These are phyloP conservation scores for Cladophialophora carrionii DNA, from an alignment of 2,329 filamentous ascomycete genomes.

Conservation along the genomic window DNA sequence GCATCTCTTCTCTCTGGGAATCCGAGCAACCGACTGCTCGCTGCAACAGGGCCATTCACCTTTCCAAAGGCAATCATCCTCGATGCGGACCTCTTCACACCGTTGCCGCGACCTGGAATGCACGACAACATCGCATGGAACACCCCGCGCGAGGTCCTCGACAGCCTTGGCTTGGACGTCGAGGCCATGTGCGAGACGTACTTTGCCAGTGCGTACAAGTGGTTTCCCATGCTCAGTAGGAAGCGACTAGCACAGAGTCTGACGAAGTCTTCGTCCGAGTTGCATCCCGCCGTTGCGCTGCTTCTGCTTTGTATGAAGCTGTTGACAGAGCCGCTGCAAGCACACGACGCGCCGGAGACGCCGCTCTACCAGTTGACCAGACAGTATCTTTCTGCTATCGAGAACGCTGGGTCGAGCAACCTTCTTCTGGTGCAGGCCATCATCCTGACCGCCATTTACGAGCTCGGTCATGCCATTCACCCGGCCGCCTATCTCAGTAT, in stretches of 20 bases:
- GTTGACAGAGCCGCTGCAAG: not conserved
- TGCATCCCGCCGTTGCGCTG: conserved; percentile 33
- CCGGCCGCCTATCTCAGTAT: conserved; percentile 43
- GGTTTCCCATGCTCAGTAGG: conserved; percentile 31
- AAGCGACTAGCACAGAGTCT: conserved; percentile 20
- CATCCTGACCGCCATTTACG: conserved; percentile 43
- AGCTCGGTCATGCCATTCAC: conserved; percentile 45
- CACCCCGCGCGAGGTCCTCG: not conserved
- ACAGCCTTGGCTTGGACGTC: not conserved
- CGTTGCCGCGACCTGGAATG: not conserved
- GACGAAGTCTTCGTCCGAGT: conserved; percentile 28
- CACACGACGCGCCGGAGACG: conserved; percentile 30
- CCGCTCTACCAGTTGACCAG: not conserved
- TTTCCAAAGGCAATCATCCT: conserved; percentile 5
- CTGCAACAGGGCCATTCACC: not conserved
- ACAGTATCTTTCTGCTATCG: not conserved
- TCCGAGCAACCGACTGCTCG: not conserved
- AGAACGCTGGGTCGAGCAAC: conserved; percentile 32
- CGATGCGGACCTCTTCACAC: not conserved
- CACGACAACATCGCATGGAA: not conserved
- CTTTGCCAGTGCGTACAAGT: conserved; percentile 31
- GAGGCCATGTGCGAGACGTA: conserved; percentile 13
- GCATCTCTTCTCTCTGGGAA: not conserved
- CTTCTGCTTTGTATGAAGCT: conserved; percentile 41
- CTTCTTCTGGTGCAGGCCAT: conserved; percentile 38